Evolutionary conservation across 495 filamentous ascomycete genomes (phyloP), one percentile per base, ranked within the genome.

Genomic region (Neurospora tetrasperma): DNA sequence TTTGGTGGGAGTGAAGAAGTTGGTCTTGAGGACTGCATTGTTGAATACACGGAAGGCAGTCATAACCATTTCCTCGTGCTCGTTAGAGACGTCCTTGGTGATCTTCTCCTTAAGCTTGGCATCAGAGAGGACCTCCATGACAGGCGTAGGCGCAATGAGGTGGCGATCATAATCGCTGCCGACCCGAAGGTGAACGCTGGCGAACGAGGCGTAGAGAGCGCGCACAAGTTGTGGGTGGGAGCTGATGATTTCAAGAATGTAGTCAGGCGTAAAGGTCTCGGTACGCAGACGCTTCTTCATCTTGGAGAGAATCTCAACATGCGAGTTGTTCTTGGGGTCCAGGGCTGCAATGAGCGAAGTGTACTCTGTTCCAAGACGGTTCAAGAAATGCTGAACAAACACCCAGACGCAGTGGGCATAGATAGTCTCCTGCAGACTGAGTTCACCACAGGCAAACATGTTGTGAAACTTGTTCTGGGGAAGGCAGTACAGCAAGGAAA

Each of bases 1-100:
- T 86, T 99, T 99, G 72, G 96, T 99, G 0, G 96, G 96, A 0
- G 96, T 99, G 87, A 97, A 99, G 85, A 97, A 99, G 85, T 99
- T 99, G 74, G 96, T 98, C 88, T 98, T 98, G 75, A 98, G 85
- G 42, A 97, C 89, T 62, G 90, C 88, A 69, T 87, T 87, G 84
- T 98, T 98, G 87, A 99, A 99, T 66, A 95, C 89, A 71, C 93
- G 90, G 88, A 99, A 98, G n/a, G 94, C 92, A 20, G 87, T 92
- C 94, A 98, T 96, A 74, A 99, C 96, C 90, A 97, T 96, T 82
- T 94, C 92, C 77, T 98, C 93, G 82, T 99, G 94, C 84, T 99
- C 96, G 78, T 98, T 98, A 70, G 86, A 86, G 5, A 93, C 92
- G 23, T 90, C 90, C 78, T 89, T 91, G 42, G 91, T 90, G 78